These are phyloP conservation scores for Periconia macrospinosa DNA, from an alignment of 2,329 filamentous ascomycete species.

Conservation along the genomic window DNA sequence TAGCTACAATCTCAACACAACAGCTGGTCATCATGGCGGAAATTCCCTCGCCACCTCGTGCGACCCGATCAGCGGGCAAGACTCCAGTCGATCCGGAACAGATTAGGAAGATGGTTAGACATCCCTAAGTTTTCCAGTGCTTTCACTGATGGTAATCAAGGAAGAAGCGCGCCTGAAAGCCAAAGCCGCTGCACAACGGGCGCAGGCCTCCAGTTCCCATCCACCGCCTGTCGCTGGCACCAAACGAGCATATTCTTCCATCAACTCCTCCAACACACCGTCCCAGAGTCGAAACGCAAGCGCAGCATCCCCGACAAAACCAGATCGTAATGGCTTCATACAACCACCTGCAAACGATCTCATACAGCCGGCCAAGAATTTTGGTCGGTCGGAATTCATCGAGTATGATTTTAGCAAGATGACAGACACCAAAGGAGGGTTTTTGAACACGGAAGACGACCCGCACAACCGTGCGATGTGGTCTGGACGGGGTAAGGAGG, in stretches of 20 bases:
- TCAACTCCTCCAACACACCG: slow-evolving; percentile 59
- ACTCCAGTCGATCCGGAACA: slow-evolving; percentile 63
- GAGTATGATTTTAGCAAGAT: slow-evolving; percentile 98
- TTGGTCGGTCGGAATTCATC: slow-evolving; percentile 76
- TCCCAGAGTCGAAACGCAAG: slow-evolving; percentile 65
- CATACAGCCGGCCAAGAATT: slow-evolving; percentile 80
- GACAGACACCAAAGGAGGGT: slow-evolving; percentile 96
- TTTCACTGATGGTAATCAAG: slow-evolving; percentile 49
- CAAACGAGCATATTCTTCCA: slow-evolving; percentile 71
- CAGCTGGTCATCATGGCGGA: slow-evolving; percentile 33
- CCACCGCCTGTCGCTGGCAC: slow-evolving; percentile 53
- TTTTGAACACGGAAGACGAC: slow-evolving; percentile 88
- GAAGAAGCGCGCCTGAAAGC: slow-evolving; percentile 87
- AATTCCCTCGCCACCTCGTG: slow-evolving; percentile 51
- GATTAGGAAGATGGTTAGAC: slow-evolving; percentile 57
- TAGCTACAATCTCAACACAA: neutral
- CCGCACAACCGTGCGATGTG: slow-evolving; percentile 78
- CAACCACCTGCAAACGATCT: slow-evolving; percentile 47
- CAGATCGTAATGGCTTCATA: slow-evolving; percentile 40
- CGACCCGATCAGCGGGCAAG: slow-evolving; percentile 41
- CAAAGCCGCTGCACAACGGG: slow-evolving; percentile 71
- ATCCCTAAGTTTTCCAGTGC: neutral
- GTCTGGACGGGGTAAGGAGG: slow-evolving; percentile 45
- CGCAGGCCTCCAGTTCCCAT: slow-evolving; percentile 23
- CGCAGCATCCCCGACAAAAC: slow-evolving; percentile 50